phyloP scores from a whole-genome alignment of 192 early-diverging fungal species.

The Coemansia sp. region DNA sequence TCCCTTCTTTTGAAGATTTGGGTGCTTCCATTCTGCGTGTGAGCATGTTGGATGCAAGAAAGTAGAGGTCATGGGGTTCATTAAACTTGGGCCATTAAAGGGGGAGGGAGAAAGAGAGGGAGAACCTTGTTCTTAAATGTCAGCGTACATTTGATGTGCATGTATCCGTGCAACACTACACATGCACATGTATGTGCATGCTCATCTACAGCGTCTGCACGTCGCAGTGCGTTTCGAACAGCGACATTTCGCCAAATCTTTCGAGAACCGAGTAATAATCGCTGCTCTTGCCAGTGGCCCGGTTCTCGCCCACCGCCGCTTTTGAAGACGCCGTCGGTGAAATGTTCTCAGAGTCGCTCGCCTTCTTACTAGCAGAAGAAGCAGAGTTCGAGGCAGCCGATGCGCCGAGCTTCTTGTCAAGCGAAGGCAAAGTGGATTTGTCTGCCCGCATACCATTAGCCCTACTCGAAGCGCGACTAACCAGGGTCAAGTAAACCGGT shows the following conservation, averaged over 20 bases:
- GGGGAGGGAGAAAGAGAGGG: neutral
- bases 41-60: neutral
- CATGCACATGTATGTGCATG: neutral
- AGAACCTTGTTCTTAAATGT: neutral
- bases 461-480: conserved; percentile 43
- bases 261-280: conserved; percentile 54
- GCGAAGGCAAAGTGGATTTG: conserved; percentile 21
- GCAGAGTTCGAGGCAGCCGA: conserved; percentile 12
- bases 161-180: neutral
- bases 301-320: neutral
- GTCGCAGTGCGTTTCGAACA: conserved; percentile 42
- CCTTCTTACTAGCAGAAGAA: neutral
- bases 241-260: conserved; percentile 53
- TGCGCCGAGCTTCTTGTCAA: conserved; percentile 29
- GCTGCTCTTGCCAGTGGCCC: conserved; percentile 10
- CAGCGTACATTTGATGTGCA: neutral
- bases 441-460: conserved; percentile 19
- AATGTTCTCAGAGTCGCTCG: neutral
- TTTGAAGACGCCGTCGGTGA: neutral
- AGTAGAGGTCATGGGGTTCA: neutral
- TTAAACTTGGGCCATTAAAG: neutral
- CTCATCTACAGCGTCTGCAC: conserved; percentile 15
- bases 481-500: conserved; percentile 66
- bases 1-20: neutral
- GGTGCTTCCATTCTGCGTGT: neutral